A percentile compares a stretch with the other conserved stretches of the same genome.
Evolutionary conservation across 2,329 filamentous ascomycete genomes (phyloP).

Genomic region (Talaromyces sp.): DNA sequence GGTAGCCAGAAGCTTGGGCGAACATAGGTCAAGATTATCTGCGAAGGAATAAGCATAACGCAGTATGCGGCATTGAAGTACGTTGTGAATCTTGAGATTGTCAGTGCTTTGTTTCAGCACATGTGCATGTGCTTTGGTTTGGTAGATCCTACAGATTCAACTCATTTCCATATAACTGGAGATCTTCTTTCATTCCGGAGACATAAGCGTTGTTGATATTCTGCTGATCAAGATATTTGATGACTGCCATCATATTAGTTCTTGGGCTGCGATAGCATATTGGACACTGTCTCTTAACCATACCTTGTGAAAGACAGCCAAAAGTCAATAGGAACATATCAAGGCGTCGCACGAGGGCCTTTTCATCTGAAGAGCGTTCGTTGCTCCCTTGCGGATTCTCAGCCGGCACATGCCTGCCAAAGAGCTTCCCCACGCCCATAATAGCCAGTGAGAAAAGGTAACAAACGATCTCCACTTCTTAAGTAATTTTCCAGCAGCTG

Average conservation of each 20-base stretch:
- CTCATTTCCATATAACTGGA: conserved; percentile 25
- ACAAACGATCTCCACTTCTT: too few species aligned
- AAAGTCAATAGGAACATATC: conserved; percentile 46
- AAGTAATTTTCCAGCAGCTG: too few species aligned
- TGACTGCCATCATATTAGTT: conserved; percentile 16
- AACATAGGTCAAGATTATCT: conserved; percentile 44
- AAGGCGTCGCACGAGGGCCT: conserved; percentile 39
- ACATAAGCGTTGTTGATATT: conserved; percentile 34
- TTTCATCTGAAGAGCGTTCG: conserved; percentile 35
- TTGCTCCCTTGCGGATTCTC: conserved; percentile 8
- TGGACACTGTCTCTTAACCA: neutral
- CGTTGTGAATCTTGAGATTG: conserved; percentile 37
- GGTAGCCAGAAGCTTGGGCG: conserved; percentile 35
- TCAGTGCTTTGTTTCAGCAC: too few species aligned
- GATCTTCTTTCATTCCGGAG: conserved; percentile 30
- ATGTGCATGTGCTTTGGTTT: neutral
- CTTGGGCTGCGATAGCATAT: neutral
- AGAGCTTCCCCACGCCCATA: conserved; percentile 18
- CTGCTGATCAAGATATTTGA: conserved; percentile 30
- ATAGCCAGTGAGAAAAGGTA: neutral
- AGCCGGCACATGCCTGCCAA: conserved; percentile 9
- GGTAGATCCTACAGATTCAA: conserved; percentile 21
- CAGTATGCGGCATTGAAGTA: conserved; percentile 46
- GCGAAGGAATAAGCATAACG: conserved; percentile 44
- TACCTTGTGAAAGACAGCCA: conserved; percentile 45